Base-by-base conservation (phyloP, 2,329 filamentous ascomycete species). In the Nemania sp. region DNA sequence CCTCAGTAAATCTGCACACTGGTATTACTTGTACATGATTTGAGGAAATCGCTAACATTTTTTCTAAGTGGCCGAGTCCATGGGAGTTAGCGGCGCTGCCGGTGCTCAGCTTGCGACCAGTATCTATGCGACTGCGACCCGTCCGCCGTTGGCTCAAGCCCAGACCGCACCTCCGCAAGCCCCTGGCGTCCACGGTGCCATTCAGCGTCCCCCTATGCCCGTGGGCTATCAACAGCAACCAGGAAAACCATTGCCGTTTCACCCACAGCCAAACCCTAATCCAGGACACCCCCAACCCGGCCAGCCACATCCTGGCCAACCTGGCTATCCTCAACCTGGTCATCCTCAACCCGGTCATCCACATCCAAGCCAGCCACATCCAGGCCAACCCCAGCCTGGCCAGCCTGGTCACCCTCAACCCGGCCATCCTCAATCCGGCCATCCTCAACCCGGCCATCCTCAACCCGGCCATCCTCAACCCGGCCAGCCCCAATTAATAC, bases 21-120 rank as follows among this genome's bases (percentile, higher is more conserved):
- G 15, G 54, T 60, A 43, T 58, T 59, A 10, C 54, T 34, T 0
- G 48, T 60, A 17, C 53, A 64, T n/a, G 49, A n/a, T 1, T 21
- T 25, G 17, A 1, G 32, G 10, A 48, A 32, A 45, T 58, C 43
- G 18, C 59, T 64, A 21, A 64, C 45, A 21, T 10, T 47, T 17
- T 47, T 29, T n/a, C 2, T n/a, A 54, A 64, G 62, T 65, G 48
- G 61, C 64, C 37, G 64, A 64, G 42, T 59, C 61, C n/a, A 29
- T 65, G 11, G 64, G 64, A 50, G 40, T 60, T 5, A 55, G 25
- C 34, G 55, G 55, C 12, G 53, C 40, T 35, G 52, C 57, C 18
- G 61, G 64, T 21, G 64, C 64, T 48, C 54, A 62, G 13, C 32
- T 65, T 57, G 64, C 54, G 3, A 57, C 20, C 17, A 55, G 21